Percentiles rank a stretch among this genome's conserved stretches.
phyloP scores from a whole-genome alignment of 495 filamentous ascomycete genomes.

The Penicillium waksmanii region DNA sequence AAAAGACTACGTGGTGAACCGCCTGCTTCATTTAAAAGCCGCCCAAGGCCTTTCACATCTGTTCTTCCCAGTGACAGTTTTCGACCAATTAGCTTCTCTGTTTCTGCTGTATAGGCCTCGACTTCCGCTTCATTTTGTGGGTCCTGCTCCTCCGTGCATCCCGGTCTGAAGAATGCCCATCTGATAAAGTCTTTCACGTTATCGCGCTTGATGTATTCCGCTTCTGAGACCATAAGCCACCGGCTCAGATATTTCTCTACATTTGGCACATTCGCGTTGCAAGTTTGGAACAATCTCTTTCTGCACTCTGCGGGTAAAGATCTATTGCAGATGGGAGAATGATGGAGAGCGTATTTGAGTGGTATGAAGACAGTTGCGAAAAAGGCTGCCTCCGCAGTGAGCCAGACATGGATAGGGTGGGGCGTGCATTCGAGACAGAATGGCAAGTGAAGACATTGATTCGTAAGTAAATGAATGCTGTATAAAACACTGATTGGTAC shows the following conservation, averaged over 20 bases:
- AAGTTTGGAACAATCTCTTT: neutral
- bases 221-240: slow-evolving; percentile 9
- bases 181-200: slow-evolving; percentile 10
- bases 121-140: neutral
- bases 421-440: neutral
- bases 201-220: slow-evolving; percentile 7
- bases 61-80: slow-evolving; percentile 7
- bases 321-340: neutral
- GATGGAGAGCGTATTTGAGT: neutral
- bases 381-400: neutral
- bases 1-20: slow-evolving; percentile 7
- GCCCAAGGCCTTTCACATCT: slow-evolving; percentile 5
- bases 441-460: neutral
- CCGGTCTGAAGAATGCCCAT: slow-evolving; percentile 5
- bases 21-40: slow-evolving; percentile 7
- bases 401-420: neutral
- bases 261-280: neutral
- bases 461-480: neutral
- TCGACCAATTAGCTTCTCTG: slow-evolving; percentile 8
- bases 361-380: neutral
- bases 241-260: slow-evolving; percentile 4
- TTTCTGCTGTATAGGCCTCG: slow-evolving; percentile 8
- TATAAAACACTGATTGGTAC: neutral
- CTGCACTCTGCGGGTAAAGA: neutral
- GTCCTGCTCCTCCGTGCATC: neutral